These are phyloP conservation scores for Colletotrichum incanum DNA, from an alignment of 2,329 filamentous ascomycete species.

Conservation along the genomic window DNA sequence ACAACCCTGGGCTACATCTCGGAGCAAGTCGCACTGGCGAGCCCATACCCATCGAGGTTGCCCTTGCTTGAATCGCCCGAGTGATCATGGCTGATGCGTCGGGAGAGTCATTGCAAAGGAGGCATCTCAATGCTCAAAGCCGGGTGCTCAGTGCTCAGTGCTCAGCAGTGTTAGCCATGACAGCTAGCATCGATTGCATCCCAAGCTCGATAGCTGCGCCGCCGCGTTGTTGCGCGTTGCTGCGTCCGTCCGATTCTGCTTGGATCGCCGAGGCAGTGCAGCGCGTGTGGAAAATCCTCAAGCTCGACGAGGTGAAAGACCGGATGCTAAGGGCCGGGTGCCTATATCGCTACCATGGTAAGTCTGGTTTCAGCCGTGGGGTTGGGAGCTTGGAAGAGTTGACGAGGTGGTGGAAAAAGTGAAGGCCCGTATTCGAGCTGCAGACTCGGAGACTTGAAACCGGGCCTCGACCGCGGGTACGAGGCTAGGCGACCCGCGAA, in stretches of 20 bases:
- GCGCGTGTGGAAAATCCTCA: slow-evolving; percentile 30
- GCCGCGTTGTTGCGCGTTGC: slow-evolving; percentile 13
- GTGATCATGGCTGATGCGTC: neutral
- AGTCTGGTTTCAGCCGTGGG: slow-evolving; percentile 41
- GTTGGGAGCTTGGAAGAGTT: slow-evolving; percentile 13
- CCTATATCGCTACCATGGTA: slow-evolving; percentile 38
- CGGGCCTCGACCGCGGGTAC: slow-evolving; percentile 11
- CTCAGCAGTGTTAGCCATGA: neutral
- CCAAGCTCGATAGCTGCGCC: slow-evolving; percentile 23
- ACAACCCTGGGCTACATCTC: slow-evolving; percentile 11
- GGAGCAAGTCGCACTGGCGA: slow-evolving; percentile 1
- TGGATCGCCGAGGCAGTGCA: slow-evolving; percentile 39
- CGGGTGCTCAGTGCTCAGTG: neutral
- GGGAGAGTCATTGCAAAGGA: slow-evolving; percentile 16
- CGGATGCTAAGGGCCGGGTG: slow-evolving; percentile 33
- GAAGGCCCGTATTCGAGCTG: slow-evolving; percentile 35
- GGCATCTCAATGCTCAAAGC: slow-evolving; percentile 14
- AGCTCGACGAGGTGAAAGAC: slow-evolving; percentile 15
- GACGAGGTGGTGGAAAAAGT: slow-evolving; percentile 23
- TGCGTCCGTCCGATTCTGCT: slow-evolving; percentile 29
- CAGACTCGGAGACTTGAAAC: slow-evolving; percentile 32
- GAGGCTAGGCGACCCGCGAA: slow-evolving; percentile 6
- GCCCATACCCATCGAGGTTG: slow-evolving; percentile 14
- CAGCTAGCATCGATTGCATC: neutral
- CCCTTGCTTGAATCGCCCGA: slow-evolving; percentile 6